Base-by-base conservation (phyloP, 129 eudicot genomes). In the Saussurea involucrata region DNA sequence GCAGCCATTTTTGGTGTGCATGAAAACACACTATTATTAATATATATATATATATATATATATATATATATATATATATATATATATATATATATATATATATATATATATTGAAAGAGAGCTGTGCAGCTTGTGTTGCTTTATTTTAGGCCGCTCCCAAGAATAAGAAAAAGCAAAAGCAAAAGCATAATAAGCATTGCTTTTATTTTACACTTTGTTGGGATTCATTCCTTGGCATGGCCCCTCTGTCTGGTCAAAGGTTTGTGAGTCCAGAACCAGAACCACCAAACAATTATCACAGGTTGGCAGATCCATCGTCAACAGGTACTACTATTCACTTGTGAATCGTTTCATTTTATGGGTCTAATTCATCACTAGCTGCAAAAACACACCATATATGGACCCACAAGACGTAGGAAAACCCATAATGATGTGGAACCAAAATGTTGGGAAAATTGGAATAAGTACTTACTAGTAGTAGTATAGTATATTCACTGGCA, bases 171-270 rank as follows among this genome's bases (percentile, higher is more conserved):
- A 87, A 82, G 87, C 65, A 68, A 78, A 40, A 65, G 82, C 63
- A 72, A 42, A 53, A 53, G 61, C 61, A 53, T 17, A 53, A 53
- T 17, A 3, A 17, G 22, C 61, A 53, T 53, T 72, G 72, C 77
- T 68, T 80, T 84, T 81, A 71, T 44, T 78, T 83, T 75, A 80
- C 73, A 72, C 82, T 79, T 81, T 87, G 82, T 84, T 80, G 88
- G 86, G 85, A 84, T 84, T 75, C 81, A 77, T 81, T 68, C 76
- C 29, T 73, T 74, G 70, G 75, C 65, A 74, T 80, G 84, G 75
- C 65, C 80, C 83, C 15, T 78, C 78, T 32, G 34, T 79, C 37
- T 72, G 80, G 84, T 74, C 80, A 81, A 81, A 71, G 76, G 28
- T 74, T 68, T 27, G 63, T 80, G 68, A 66, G 34, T 33, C 24